phyloP scores from a whole-genome alignment of 2,329 filamentous ascomycete genomes.

The Botrytis fragariae region DNA sequence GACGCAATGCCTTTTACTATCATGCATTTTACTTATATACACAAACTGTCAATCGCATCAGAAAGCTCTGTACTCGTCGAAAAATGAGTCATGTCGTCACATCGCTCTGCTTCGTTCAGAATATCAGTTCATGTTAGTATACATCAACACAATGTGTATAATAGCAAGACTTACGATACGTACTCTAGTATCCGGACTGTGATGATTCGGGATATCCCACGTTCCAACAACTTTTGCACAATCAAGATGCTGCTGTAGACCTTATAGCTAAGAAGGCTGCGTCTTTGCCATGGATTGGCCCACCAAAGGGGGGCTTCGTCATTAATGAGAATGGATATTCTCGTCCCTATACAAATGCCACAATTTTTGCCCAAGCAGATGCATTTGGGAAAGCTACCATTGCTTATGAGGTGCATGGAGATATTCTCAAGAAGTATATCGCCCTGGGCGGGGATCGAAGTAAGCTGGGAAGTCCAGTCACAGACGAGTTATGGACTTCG shows the following conservation, averaged over 20 bases:
- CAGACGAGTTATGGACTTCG: not conserved
- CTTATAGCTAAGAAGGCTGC: conserved; percentile 9
- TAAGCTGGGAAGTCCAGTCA: conserved; percentile 7
- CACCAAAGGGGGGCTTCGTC: not conserved
- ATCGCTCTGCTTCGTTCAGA: not conserved
- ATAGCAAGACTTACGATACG: not conserved
- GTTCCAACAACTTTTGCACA: conserved; percentile 3
- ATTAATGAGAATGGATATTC: conserved; percentile 11
- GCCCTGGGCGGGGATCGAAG: not conserved
- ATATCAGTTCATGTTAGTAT: conserved; percentile 12
- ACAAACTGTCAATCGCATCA: not conserved
- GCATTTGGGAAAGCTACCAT: conserved; percentile 3
- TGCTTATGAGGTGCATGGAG: conserved; percentile 13
- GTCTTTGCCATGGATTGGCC: conserved; percentile 9
- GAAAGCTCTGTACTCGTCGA: not conserved
- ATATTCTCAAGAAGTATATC: conserved; percentile 11
- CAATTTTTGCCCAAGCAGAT: conserved; percentile 15
- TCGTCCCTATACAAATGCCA: conserved; percentile 1
- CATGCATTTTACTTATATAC: not conserved
- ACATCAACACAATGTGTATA: not conserved
- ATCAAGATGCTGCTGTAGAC: conserved; percentile 11
- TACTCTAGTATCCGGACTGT: not conserved
- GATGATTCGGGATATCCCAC: conserved; percentile 5
- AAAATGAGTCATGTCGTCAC: not conserved
- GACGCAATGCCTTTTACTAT: not conserved